These are phyloP conservation scores for Penstemon eatonii DNA, from an alignment of 257 asterid species.

Conservation along the genomic window DNA sequence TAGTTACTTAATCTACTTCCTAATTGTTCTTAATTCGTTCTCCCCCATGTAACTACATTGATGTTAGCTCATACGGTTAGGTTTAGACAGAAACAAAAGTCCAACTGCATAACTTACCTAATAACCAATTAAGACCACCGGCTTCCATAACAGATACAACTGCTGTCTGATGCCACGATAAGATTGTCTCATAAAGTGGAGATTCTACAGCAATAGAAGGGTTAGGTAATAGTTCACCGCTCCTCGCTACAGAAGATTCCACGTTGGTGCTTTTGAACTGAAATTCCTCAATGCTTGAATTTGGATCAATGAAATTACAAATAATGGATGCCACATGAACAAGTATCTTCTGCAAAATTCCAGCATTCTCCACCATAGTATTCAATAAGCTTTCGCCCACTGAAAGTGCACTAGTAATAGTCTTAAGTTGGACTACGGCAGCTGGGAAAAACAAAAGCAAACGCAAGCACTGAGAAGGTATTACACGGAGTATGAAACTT, in stretches of 20 bases:
- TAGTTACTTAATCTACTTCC: background rate
- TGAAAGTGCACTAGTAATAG: slow-evolving; percentile 72
- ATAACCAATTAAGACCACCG: slow-evolving; percentile 98
- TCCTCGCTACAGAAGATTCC: slow-evolving; percentile 43
- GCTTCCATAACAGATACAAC: slow-evolving; percentile 94
- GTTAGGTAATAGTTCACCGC: slow-evolving; percentile 35
- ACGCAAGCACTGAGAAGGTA: slow-evolving; percentile 27
- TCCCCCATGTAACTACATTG: slow-evolving; percentile 7
- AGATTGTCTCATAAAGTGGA: slow-evolving; percentile 49
- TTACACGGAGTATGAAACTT: slow-evolving; percentile 17
- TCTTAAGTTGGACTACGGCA: slow-evolving; percentile 87
- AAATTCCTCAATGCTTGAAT: slow-evolving; percentile 43
- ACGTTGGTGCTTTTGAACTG: slow-evolving; percentile 35
- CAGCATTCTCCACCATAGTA: slow-evolving; percentile 59
- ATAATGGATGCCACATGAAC: slow-evolving; percentile 68
- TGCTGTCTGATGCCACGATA: slow-evolving; percentile 83
- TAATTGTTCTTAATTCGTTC: background rate
- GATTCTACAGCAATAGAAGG: slow-evolving; percentile 38
- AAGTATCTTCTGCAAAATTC: slow-evolving; percentile 75
- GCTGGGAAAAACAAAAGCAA: slow-evolving; percentile 54
- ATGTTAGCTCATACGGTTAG: slow-evolving; percentile 11
- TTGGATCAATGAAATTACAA: slow-evolving; percentile 67
- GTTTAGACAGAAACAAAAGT: slow-evolving; percentile 35
- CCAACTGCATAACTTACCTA: slow-evolving; percentile 90
- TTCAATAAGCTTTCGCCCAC: slow-evolving; percentile 60